Evolutionary conservation across 495 filamentous ascomycete species (phyloP), one percentile per base, ranked within the genome.

Genomic region (Ramalina intermedia): DNA sequence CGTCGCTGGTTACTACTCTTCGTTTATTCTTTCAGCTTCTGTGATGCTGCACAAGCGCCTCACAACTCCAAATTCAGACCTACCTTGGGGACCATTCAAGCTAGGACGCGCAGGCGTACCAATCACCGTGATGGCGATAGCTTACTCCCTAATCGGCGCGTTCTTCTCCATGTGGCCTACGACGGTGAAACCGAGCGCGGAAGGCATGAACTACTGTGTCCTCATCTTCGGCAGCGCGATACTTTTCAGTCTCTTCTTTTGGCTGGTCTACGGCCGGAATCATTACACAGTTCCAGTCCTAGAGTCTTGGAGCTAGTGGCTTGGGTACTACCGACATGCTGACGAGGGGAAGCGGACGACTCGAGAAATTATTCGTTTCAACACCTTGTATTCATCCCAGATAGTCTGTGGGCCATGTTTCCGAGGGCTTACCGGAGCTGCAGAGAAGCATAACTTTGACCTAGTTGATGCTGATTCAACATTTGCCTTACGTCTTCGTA

Each of bases 1-100:
- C 9, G 51, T 63, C 27, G 56, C 48, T 20, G 53, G 59, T 13
- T 56, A 68, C 1, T 55, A 64, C 23, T 55, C 58, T 21, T 62
- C 66, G 6, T 69, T 69, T 50, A 24, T 24, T 4, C 23, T 24
- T 24, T 24, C 23, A 24, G 23, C 23, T 6, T 24, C 23, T 24
- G 23, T 24, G 4, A 24, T 24, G 23, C 23, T 24, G 23, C 3
- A 24, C 23, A 24, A 24, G 23, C 23, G 23, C 23, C 23, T 24
- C 23, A 24, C 3, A 9, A 45, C 23, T 18, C 42, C 45, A 2
- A 33, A 47, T 5, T 38, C 45, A 0, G 45, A 47, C 9, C 23
- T 50, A 8, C 48, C 48, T 6, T 50, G 48, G 48, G 49, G 49
- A 2, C 49, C 49, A 13, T 47, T 45, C 35, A 20, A 18, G 13